A percentile compares a stretch with the other conserved stretches of the same genome.
Conservation (phyloP, 2,329 filamentous ascomycete species). For the Scedosporium aurantiacum region DNA sequence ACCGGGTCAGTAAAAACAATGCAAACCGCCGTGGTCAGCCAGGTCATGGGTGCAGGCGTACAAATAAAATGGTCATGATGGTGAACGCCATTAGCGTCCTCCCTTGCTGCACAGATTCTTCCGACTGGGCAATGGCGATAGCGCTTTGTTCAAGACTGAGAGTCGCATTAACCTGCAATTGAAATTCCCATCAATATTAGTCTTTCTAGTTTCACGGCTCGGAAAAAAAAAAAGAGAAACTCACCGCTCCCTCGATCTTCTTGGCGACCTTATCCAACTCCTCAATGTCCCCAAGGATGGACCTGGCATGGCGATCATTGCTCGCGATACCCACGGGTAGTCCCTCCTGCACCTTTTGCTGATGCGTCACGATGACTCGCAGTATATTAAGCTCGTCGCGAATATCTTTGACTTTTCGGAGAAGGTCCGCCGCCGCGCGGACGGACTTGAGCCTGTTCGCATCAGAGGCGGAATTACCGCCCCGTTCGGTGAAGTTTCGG, state of each 20-base stretch:
- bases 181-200: neutral
- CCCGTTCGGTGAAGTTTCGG: neutral
- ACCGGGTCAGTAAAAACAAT: neutral
- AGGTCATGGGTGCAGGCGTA: constrained; percentile 4
- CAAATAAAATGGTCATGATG: constrained; percentile 12
- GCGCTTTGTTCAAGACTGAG: constrained; percentile 11
- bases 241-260: constrained; percentile 11
- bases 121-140: constrained; percentile 10
- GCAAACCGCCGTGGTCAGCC: neutral
- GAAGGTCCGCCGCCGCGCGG: constrained; percentile 6
- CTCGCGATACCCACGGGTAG: neutral
- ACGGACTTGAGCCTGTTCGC: constrained; percentile 1
- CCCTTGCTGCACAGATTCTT: constrained; percentile 9
- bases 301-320: neutral
- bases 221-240: neutral
- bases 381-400: constrained; percentile 15
- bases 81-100: constrained; percentile 12
- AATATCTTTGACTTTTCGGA: constrained; percentile 14
- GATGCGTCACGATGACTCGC: constrained; percentile 8
- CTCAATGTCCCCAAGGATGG: constrained; percentile 9
- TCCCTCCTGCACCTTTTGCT: constrained; percentile 8
- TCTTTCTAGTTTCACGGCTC: neutral
- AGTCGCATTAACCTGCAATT: constrained; percentile 8
- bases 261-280: constrained; percentile 12
- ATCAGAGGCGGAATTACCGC: neutral